These are phyloP conservation scores for Taiozyma sp. DNA, from an alignment of 1,139 yeast genomes.

Conservation along the genomic window DNA sequence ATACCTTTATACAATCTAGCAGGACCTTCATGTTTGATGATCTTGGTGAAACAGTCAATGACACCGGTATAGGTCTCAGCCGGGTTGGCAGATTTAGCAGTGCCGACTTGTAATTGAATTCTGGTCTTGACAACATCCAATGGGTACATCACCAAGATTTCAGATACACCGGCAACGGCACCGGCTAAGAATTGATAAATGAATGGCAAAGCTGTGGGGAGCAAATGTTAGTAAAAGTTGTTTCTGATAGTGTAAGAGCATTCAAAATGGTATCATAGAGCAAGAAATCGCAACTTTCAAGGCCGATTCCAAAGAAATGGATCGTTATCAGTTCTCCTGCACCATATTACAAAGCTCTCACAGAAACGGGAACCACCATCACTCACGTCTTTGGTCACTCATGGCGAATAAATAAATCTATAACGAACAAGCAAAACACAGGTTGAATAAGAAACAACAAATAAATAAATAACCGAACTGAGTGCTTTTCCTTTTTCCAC, in stretches of 20 bases:
- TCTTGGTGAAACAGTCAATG: slow-evolving; percentile 76
- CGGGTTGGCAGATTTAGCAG: slow-evolving; percentile 27
- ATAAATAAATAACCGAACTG: not conserved
- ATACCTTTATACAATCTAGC: slow-evolving; percentile 88
- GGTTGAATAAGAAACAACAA: not conserved
- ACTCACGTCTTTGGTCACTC: slow-evolving; percentile 20
- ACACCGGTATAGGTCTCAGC: slow-evolving; percentile 68
- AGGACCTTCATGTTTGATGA: slow-evolving; percentile 81
- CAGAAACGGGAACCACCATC: not conserved
- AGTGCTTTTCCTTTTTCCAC: not conserved
- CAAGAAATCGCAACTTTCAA: not conserved
- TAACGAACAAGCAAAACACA: not conserved
- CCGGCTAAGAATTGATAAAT: slow-evolving; percentile 90
- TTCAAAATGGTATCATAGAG: not conserved
- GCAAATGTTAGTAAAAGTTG: slow-evolving; percentile 3
- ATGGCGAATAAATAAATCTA: slow-evolving; percentile 2
- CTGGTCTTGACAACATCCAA: slow-evolving; percentile 97
- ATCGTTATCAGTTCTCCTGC: not conserved
- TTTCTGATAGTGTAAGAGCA: not conserved
- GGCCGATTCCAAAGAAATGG: not conserved
- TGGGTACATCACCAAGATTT: slow-evolving; percentile 96
- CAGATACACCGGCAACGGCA: slow-evolving; percentile 97
- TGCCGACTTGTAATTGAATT: slow-evolving; percentile 80
- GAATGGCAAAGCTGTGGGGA: slow-evolving; percentile 61
- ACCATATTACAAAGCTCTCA: too few species aligned